Conservation (phyloP, 495 filamentous ascomycete species). For the Penicillium canescens region DNA sequence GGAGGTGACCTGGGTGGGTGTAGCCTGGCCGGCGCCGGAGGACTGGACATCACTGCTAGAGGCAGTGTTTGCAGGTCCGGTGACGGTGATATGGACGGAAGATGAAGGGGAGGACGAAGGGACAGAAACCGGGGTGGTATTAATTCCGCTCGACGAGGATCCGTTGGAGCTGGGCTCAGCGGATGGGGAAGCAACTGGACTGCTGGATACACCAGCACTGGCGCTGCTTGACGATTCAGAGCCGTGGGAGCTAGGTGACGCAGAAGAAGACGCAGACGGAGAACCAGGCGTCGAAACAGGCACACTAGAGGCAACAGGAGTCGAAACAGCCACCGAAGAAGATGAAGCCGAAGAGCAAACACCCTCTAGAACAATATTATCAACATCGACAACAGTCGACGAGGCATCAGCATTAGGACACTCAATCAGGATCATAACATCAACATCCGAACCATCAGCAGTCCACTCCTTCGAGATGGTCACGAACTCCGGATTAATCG, state of each 20-base stretch:
- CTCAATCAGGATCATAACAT: neutral
- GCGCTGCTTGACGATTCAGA: no score
- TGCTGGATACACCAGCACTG: neutral
- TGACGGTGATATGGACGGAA: neutral
- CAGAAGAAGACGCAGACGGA: no score
- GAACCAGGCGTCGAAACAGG: no score
- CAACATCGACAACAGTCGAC: neutral
- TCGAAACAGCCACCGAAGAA: neutral
- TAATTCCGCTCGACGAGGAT: neutral
- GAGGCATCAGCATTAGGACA: neutral
- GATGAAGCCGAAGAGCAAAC: neutral
- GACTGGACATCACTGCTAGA: neutral
- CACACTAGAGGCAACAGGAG: neutral
- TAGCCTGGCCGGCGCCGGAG: neutral
- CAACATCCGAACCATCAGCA: neutral
- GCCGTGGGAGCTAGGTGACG: no score
- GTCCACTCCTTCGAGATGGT: constrained; percentile 2
- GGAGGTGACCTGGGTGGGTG: neutral
- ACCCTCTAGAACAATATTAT: neutral
- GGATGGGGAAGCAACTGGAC: neutral
- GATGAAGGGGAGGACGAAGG: neutral
- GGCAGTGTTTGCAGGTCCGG: neutral
- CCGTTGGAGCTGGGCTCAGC: neutral
- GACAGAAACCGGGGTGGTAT: neutral
- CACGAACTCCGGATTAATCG: neutral